phyloP scores from a whole-genome alignment of 177 flowering plant genomes.

The Tripterygium wilfordii region DNA sequence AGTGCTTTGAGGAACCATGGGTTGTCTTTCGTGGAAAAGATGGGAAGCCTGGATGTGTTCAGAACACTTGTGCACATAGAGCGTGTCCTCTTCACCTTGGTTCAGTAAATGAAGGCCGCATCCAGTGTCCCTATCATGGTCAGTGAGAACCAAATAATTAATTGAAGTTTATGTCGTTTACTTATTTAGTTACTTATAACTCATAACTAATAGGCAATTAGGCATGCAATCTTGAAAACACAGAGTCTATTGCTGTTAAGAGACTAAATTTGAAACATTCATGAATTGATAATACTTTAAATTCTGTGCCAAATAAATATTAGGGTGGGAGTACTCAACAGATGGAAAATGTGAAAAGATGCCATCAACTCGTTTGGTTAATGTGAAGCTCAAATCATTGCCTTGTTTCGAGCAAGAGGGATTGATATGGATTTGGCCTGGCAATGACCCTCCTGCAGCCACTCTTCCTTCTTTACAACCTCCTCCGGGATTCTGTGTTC shows the following conservation, averaged over 20 bases:
- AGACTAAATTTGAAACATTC: neutral
- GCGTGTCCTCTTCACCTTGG: slow-evolving; percentile 98
- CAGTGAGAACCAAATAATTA: slow-evolving; percentile 27
- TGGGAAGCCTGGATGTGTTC: slow-evolving; percentile 93
- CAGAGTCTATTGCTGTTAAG: no score
- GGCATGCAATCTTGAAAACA: no score
- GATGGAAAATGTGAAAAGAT: slow-evolving; percentile 97
- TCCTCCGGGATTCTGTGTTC: slow-evolving; percentile 79
- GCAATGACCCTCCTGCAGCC: slow-evolving; percentile 75
- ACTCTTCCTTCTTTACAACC: slow-evolving; percentile 76
- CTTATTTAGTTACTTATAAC: no score
- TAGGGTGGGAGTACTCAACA: slow-evolving; percentile 97
- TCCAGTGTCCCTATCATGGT: slow-evolving; percentile 97
- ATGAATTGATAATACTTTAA: neutral
- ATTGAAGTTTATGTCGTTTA: no score
- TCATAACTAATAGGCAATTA: no score
- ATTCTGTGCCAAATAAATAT: slow-evolving; percentile 4
- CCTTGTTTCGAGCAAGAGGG: slow-evolving; percentile 95
- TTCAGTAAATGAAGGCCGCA: slow-evolving; percentile 87
- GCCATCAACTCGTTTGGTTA: slow-evolving; percentile 74
- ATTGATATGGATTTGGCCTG: slow-evolving; percentile 98
- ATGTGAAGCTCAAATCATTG: slow-evolving; percentile 65
- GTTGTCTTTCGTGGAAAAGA: slow-evolving; percentile 91
- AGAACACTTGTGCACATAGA: slow-evolving; percentile 94
- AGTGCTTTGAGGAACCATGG: slow-evolving; percentile 95